Conservation (phyloP, 2,329 filamentous ascomycete species). For the Albophoma yamanashiensis region DNA sequence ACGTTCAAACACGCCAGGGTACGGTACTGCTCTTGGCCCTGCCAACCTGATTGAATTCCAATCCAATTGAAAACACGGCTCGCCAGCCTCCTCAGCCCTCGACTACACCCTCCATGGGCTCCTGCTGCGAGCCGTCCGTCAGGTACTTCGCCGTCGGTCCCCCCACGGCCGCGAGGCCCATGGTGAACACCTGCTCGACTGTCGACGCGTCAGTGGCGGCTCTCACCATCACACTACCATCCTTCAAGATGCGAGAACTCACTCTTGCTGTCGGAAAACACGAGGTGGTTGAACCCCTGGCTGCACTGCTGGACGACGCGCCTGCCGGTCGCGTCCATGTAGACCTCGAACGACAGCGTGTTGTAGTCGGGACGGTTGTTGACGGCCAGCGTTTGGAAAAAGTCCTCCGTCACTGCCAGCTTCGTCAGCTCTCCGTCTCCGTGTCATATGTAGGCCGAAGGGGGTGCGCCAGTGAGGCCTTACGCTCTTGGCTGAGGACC, state of each 20-base stretch:
- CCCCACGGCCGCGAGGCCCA: neutral
- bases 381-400: neutral
- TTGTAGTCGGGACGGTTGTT: neutral
- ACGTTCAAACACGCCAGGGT: neutral
- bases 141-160: neutral
- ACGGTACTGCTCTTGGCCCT: neutral
- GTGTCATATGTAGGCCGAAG: too few species aligned
- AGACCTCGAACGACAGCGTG: neutral
- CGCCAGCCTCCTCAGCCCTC: neutral
- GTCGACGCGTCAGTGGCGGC: neutral
- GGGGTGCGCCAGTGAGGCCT: neutral
- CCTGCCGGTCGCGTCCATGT: constrained; percentile 1
- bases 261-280: constrained; percentile 1
- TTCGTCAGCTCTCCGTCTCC: neutral
- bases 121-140: neutral
- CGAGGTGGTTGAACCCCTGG: neutral
- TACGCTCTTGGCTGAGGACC: constrained; percentile 1
- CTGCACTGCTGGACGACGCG: neutral
- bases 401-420: neutral
- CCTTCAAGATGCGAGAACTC: too few species aligned
- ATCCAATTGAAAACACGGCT: neutral
- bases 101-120: neutral
- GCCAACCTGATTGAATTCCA: neutral
- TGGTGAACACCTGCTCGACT: constrained; percentile 1
- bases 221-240: too few species aligned